Conservation (phyloP, 371 early-diverging fungal genomes). For the Mucor mucedo region DNA sequence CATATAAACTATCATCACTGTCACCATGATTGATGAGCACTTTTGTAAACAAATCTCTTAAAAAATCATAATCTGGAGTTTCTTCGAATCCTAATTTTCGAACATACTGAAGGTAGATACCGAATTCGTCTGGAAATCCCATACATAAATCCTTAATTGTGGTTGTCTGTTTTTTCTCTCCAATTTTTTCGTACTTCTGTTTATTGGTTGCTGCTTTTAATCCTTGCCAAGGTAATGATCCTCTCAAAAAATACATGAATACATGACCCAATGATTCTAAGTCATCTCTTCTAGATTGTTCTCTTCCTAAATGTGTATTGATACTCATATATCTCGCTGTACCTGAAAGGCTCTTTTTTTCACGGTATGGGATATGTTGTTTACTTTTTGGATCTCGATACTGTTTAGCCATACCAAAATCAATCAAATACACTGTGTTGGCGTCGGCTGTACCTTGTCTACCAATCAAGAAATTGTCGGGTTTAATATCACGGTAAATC, state of each 20-base stretch:
- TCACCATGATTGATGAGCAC: constrained; percentile 77
- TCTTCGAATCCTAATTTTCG: constrained; percentile 95
- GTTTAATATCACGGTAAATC: constrained; percentile 99
- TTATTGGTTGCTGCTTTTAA: constrained; percentile 98
- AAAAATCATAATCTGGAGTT: constrained; percentile 93
- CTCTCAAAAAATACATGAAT: constrained; percentile 98
- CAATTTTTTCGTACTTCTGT: constrained; percentile 99
- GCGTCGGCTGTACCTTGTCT: constrained; percentile 70
- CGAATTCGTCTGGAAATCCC: constrained; percentile 94
- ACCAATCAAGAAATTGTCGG: constrained; percentile 99
- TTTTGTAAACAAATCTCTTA: constrained; percentile 87
- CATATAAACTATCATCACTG: constrained; percentile 90
- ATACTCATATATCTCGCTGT: constrained; percentile 97
- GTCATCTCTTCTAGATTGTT: constrained; percentile 98
- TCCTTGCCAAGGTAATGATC: constrained; percentile 99
- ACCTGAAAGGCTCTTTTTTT: constrained; percentile 90
- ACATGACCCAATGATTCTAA: constrained; percentile 99
- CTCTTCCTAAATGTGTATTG: constrained; percentile 95
- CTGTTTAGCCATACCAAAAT: constrained; percentile 96
- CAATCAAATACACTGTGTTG: constrained; percentile 79
- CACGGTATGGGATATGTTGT: constrained; percentile 88
- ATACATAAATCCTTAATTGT: constrained; percentile 90
- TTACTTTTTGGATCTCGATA: constrained; percentile 90
- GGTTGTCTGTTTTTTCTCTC: constrained; percentile 96
- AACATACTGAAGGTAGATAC: constrained; percentile 89